phyloP scores from a whole-genome alignment of 352 stramenopile species.

The Thalassiosira hispida region DNA sequence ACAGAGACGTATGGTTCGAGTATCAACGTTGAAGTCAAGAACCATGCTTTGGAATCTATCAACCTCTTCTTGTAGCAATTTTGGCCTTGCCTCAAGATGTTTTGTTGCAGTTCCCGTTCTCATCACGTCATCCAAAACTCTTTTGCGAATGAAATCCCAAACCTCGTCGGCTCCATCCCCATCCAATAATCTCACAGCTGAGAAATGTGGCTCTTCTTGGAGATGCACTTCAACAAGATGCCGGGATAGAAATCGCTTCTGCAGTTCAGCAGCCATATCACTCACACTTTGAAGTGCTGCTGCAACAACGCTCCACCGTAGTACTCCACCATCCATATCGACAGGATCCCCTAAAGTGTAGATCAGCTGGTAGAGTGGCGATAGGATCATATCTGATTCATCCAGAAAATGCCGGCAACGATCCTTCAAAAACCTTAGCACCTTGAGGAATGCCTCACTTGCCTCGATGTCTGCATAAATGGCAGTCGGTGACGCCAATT shows the following conservation, averaged over 20 bases:
- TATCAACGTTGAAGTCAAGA: not conserved
- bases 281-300: slow-evolving; percentile 12
- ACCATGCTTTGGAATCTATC: not conserved
- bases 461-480: not conserved
- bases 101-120: not conserved
- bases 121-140: not conserved
- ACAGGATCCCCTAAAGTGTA: slow-evolving; percentile 10
- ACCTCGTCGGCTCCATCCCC: not conserved
- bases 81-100: not conserved
- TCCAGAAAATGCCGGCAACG: slow-evolving; percentile 1
- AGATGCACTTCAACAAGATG: not conserved
- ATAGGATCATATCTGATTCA: slow-evolving; percentile 15
- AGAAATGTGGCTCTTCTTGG: not conserved
- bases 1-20: not conserved
- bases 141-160: not conserved
- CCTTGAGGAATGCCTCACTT: not conserved
- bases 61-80: not conserved
- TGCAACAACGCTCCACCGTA: not conserved
- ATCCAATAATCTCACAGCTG: not conserved
- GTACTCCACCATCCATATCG: slow-evolving; percentile 16
- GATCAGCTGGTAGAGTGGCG: slow-evolving; percentile 17
- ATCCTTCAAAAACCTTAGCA: not conserved
- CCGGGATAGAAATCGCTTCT: not conserved
- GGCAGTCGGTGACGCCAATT: not conserved
- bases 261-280: not conserved